A percentile compares a stretch with the other conserved stretches of the same genome.
Evolutionary conservation across 179 eudicot species (phyloP).

Genomic region (Corrigiola litoralis): DNA sequence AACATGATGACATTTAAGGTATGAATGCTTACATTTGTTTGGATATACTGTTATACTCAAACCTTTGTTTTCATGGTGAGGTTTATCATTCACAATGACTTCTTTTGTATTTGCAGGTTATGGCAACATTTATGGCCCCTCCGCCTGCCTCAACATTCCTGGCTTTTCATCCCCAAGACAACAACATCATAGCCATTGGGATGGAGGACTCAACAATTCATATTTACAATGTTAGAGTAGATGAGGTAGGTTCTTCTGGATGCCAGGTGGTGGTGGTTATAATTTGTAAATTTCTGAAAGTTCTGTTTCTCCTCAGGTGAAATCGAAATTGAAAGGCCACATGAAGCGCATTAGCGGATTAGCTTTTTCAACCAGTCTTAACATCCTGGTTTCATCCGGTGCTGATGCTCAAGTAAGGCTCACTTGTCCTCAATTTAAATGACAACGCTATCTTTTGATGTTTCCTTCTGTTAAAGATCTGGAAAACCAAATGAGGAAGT

Average conservation of each 20-base stretch:
- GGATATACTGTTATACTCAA: neutral
- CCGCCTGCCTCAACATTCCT: slow-evolving; percentile 85
- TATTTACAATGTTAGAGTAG: slow-evolving; percentile 84
- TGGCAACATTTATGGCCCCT: slow-evolving; percentile 93
- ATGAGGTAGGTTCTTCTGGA: slow-evolving; percentile 47
- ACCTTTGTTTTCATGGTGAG: neutral
- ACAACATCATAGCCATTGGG: slow-evolving; percentile 89
- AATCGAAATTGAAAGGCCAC: slow-evolving; percentile 76
- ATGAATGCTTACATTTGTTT: slow-evolving; percentile 3
- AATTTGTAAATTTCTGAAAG: neutral
- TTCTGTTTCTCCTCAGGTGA: slow-evolving; percentile 40
- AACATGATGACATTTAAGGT: slow-evolving; percentile 98
- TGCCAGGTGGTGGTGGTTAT: neutral
- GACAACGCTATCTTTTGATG: neutral
- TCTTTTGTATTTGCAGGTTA: slow-evolving; percentile 44
- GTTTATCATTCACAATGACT: neutral
- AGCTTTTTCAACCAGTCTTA: slow-evolving; percentile 73
- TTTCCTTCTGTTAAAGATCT: neutral
- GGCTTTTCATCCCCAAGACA: slow-evolving; percentile 91
- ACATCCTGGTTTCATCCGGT: slow-evolving; percentile 85
- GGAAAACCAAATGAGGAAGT: neutral
- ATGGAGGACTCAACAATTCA: slow-evolving; percentile 93
- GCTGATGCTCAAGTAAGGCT: slow-evolving; percentile 85
- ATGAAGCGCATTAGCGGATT: slow-evolving; percentile 79
- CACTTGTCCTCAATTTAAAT: slow-evolving; percentile 3